Base-by-base conservation (phyloP, 805 yeast species). In the Suhomyces pyralidae region DNA sequence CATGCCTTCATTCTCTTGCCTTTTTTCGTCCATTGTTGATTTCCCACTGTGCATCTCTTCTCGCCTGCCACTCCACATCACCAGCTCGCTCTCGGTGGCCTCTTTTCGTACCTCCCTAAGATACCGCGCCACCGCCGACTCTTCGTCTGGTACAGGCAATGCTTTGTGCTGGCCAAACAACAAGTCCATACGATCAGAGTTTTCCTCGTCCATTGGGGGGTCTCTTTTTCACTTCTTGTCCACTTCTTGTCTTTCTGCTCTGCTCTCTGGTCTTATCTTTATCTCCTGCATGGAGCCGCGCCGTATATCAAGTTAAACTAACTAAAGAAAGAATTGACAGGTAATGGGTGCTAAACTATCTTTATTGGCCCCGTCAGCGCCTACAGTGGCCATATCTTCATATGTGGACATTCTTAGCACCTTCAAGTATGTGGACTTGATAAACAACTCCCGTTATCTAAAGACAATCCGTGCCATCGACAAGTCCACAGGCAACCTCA, bases 311-410 rank as follows among this genome's bases (percentile, higher is more conserved):
- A 12, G 20, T 17, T 38, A 38, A 12, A 38, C 42, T 5, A 7
- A 17, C 42, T 10, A 14, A 9, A 38, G 7, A 17, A 38, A 10
- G 9, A 38, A 10, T 19, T 22, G 43, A 42, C 36, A 30, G 17
- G 20, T 12, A 2, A 91, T 92, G 97, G 97, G 97, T 14, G 90
- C 89, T 12, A 88, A 88, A 64, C 73, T 93, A 55, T 92, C 97
- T 1, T 75, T 89, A 32, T 71, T 90, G 65, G 89, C 97, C 8
- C 97, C 97, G 10, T 84, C 96, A 2, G 90, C 96, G 1, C 91
- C 96, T 3, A 89, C 97, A 1, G 89, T 93, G 61, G 97, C 96
- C 6, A 79, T 91, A 2, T 90, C 93, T 20, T 92, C 97, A 1
- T 93, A 92, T 60, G 81, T 93, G 26, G 91, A 91, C 61, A 90